These are phyloP conservation scores for Viridothelium virens DNA, from an alignment of 495 filamentous ascomycete genomes.

Conservation along the genomic window DNA sequence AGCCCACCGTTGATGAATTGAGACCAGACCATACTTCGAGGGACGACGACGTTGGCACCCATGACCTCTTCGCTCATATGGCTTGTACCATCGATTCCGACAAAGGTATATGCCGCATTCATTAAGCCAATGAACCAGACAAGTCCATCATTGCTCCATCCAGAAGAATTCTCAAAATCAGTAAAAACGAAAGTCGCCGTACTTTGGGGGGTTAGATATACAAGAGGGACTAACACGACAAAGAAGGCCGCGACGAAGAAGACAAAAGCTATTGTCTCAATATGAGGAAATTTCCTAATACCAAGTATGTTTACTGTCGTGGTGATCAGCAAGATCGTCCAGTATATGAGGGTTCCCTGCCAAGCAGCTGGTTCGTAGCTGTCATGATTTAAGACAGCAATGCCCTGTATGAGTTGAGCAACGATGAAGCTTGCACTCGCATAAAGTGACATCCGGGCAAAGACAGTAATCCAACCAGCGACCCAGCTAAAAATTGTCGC, in stretches of 20 bases:
- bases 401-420: neutral
- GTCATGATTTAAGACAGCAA: slow-evolving; percentile 9
- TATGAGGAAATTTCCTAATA: slow-evolving; percentile 22
- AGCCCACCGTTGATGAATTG: slow-evolving; percentile 23
- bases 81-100: neutral
- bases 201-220: slow-evolving; percentile 30
- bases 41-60: slow-evolving; percentile 24
- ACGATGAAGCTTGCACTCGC: neutral
- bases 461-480: slow-evolving; percentile 23
- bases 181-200: slow-evolving; percentile 29
- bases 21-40: slow-evolving; percentile 27
- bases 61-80: slow-evolving; percentile 26
- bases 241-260: slow-evolving; percentile 35
- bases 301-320: slow-evolving; percentile 21
- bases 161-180: slow-evolving; percentile 15
- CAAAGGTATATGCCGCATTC: too few species aligned
- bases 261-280: slow-evolving; percentile 24
- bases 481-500: neutral
- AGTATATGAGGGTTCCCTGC: slow-evolving; percentile 33
- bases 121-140: neutral
- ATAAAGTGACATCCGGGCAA: slow-evolving; percentile 20
- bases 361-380: slow-evolving; percentile 38
- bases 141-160: neutral
- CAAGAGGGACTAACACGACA: slow-evolving; percentile 42
- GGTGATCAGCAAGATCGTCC: slow-evolving; percentile 16